Conservation (phyloP, 345 rosid genomes). For the Corchorus capsularis region DNA sequence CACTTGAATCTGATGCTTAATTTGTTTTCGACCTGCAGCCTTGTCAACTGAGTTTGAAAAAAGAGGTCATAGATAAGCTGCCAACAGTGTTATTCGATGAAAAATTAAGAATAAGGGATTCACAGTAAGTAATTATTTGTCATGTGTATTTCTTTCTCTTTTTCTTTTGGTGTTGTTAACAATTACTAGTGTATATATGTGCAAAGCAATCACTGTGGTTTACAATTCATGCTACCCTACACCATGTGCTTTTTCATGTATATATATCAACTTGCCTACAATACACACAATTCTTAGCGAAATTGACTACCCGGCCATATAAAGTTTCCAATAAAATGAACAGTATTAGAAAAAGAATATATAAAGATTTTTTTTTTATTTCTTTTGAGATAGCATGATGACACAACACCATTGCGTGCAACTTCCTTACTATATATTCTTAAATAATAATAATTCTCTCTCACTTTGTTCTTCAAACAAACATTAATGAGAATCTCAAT, state of each 20-base stretch:
- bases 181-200: background rate
- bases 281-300: background rate
- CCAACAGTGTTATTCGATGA: slow-evolving; percentile 74
- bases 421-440: no score
- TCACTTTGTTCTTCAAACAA: no score
- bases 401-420: background rate
- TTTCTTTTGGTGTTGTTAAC: slow-evolving; percentile 13
- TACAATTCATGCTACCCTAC: slow-evolving; percentile 22
- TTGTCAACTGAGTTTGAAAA: slow-evolving; percentile 59
- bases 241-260: slow-evolving; percentile 10
- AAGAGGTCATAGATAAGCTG: slow-evolving; percentile 65
- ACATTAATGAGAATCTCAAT: no score
- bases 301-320: background rate
- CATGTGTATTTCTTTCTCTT: background rate
- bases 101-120: slow-evolving; percentile 63
- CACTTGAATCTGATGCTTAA: background rate
- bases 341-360: background rate
- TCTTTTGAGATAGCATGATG: background rate
- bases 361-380: background rate
- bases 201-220: background rate
- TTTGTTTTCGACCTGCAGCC: slow-evolving; percentile 29
- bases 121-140: slow-evolving; percentile 64
- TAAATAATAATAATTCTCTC: no score
- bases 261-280: background rate
- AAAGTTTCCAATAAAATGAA: background rate